Conservation (phyloP, 1,139 yeast genomes). For the Blastobotrys niveus region DNA sequence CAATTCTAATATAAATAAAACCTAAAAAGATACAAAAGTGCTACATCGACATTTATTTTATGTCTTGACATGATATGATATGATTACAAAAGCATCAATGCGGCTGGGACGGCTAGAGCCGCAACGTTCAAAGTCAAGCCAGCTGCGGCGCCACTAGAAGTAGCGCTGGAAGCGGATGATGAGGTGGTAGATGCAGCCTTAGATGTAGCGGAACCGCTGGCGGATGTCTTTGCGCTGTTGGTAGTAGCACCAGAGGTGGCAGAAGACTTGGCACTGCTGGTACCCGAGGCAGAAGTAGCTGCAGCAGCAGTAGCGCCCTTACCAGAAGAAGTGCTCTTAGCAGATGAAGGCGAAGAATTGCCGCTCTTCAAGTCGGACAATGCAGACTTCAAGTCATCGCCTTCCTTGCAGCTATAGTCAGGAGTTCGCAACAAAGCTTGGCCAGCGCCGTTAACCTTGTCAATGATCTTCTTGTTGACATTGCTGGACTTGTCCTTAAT, state of each 20-base stretch:
- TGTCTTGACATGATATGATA: too few relatives aligned
- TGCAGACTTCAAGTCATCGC: constrained; percentile 4
- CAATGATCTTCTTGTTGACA: not conserved
- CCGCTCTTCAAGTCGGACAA: not conserved
- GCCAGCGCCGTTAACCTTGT: constrained; percentile 10
- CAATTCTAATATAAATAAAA: too few relatives aligned
- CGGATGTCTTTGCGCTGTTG: not conserved
- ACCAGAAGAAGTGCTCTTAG: constrained; percentile 5
- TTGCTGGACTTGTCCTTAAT: not conserved
- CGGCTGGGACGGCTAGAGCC: too few relatives aligned
- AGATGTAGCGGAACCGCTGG: not conserved
- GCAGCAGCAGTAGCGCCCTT: not conserved
- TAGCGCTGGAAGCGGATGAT: not conserved
- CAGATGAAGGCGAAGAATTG: not conserved
- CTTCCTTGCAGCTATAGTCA: constrained; percentile 8
- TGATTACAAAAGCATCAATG: too few relatives aligned
- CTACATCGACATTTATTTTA: too few relatives aligned
- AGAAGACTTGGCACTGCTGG: not conserved
- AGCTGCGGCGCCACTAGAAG: not conserved
- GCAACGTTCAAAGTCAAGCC: not conserved
- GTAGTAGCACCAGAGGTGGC: not conserved
- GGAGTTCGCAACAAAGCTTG: constrained; percentile 6
- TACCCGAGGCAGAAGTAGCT: not conserved
- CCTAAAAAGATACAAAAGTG: too few relatives aligned
- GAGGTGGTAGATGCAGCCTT: not conserved